Base-by-base conservation (phyloP, 2,329 filamentous ascomycete genomes). In the Fusarium subtropicale region DNA sequence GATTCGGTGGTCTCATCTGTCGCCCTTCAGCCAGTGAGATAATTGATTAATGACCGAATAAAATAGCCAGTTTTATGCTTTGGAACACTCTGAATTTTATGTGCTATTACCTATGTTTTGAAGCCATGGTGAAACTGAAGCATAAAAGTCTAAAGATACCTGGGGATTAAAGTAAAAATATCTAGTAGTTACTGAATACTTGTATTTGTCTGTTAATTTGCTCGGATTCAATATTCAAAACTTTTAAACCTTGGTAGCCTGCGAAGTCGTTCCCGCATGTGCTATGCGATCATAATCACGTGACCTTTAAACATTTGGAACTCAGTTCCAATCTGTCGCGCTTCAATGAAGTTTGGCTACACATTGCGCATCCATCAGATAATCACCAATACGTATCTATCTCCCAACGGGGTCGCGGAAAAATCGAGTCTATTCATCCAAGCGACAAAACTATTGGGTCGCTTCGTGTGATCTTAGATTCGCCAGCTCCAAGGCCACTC, bases 31-130 rank as follows among this genome's bases (percentile, higher is more conserved):
- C 60, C 67, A 60, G 59, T 71, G 71, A 69, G 68, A 71, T 75
- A 75, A 75, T 71, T 74, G 74, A 77, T 71, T 75, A 76, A 77
- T 76, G 73, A 76, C 68, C 64, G 66, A 74, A 69, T 48, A 50
- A 66, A 64, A 64, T 46, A 64, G 51, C 36, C 38, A 61, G 52
- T 31, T 60, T 46, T 33, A 39, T 42, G 26, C 50, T 47, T 47
- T 45, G 22, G 26, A 42, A 28, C 38, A 46, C 31, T 38, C 36
- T 39, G 36, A 46, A 53, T 24, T 60, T 28, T n/a, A 52, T 50
- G 33, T 52, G 26, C 6, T 24, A 24, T 26, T 34, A 22, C 20
- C 20, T 22, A 22, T 22, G 20, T 22, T 22, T 22, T 22, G 16
- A 36, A 59, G 42, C 28, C 46, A 61, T 56, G 46, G 65, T 28